phyloP scores from a whole-genome alignment of 192 early-diverging fungal species.

The Coemansia sp. region DNA sequence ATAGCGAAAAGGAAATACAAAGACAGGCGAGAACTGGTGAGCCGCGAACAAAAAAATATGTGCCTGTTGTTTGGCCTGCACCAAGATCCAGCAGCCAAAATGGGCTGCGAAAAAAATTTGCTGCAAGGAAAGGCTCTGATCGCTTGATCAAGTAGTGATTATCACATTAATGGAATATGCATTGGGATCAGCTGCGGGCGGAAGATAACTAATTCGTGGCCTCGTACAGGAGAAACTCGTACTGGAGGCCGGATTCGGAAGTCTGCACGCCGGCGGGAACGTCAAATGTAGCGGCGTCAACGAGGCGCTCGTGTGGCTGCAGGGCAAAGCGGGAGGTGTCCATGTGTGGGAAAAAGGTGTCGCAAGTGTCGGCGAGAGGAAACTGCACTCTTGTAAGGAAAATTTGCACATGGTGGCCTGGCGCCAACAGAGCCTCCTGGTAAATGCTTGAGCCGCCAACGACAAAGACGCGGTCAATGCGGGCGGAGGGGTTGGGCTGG shows the following conservation, averaged over 20 bases:
- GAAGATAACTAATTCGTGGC: no score
- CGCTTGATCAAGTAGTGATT: not conserved
- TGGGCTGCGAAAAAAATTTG: no score
- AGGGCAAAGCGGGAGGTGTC: constrained; percentile 27
- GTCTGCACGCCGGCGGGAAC: constrained; percentile 47
- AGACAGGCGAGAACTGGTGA: not conserved
- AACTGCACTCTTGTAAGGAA: constrained; percentile 66
- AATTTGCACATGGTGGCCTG: constrained; percentile 54
- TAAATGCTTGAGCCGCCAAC: constrained; percentile 82
- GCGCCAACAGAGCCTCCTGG: constrained; percentile 58
- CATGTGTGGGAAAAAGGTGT: constrained; percentile 74
- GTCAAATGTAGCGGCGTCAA: constrained; percentile 33
- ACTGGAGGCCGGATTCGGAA: constrained; percentile 57
- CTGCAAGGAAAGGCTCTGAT: no score
- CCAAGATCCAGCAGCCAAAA: no score
- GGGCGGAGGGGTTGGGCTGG: not conserved
- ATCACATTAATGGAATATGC: no score
- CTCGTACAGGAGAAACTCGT: constrained; percentile 58
- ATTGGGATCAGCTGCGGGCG: not conserved
- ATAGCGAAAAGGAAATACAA: not conserved
- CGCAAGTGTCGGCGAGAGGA: constrained; percentile 58
- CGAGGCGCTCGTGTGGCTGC: constrained; percentile 53
- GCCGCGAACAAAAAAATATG: constrained; percentile 1
- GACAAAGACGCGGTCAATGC: constrained; percentile 60
- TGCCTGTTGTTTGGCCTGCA: not conserved